phyloP scores from a whole-genome alignment of 2,329 filamentous ascomycete species.

The Hawksworthiomyces lignivorus region DNA sequence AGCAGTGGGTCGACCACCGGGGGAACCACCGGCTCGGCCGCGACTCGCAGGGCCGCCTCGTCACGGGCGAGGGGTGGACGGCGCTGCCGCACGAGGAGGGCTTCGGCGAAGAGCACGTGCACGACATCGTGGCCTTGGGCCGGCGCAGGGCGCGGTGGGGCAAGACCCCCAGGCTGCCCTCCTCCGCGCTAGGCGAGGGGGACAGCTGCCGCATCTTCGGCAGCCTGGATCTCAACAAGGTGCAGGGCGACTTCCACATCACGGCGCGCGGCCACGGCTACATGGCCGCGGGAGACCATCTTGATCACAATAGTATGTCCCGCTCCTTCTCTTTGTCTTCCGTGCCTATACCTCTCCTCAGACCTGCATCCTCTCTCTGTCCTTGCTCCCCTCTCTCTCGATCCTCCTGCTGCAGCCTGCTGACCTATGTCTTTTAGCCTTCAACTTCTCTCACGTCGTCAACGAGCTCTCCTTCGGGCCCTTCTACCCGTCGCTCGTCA shows the following conservation, averaged over 20 bases:
- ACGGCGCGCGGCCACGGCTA: slow-evolving; percentile 96
- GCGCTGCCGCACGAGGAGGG: slow-evolving; percentile 51
- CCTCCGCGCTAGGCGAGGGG: slow-evolving; percentile 39
- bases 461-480: slow-evolving; percentile 93
- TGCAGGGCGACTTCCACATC: slow-evolving; percentile 97
- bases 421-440: slow-evolving; percentile 45
- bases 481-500: slow-evolving; percentile 89
- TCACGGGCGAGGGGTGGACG: slow-evolving; percentile 52
- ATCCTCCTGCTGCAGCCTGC: background rate
- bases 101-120: slow-evolving; percentile 74
- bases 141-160: slow-evolving; percentile 57
- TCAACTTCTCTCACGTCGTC: slow-evolving; percentile 98
- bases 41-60: slow-evolving; percentile 45
- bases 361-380: no score
- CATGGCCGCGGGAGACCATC: slow-evolving; percentile 65
- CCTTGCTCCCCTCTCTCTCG: background rate
- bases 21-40: slow-evolving; percentile 55
- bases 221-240: slow-evolving; percentile 86
- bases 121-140: slow-evolving; percentile 75
- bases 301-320: slow-evolving; percentile 71
- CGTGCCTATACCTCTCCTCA: no score
- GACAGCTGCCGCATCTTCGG: slow-evolving; percentile 88
- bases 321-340: background rate
- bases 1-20: slow-evolving; percentile 67
- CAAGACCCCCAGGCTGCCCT: slow-evolving; percentile 65